phyloP scores from a whole-genome alignment of 23 red algal genomes.

The Gracilaria domingensis region DNA sequence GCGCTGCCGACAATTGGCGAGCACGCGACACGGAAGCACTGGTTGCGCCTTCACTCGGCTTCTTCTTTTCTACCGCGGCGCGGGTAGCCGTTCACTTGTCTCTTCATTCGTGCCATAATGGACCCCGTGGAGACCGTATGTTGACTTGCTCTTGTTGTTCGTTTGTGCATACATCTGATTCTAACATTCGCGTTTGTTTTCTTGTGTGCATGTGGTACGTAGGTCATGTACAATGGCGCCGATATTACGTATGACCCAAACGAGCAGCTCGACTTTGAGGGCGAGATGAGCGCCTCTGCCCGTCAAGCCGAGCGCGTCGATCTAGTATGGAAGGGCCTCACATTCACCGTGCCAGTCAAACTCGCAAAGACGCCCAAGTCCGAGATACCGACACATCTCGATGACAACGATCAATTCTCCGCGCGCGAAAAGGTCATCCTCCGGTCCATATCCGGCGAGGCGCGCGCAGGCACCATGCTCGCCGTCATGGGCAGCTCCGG shows the following conservation, averaged over 20 bases:
- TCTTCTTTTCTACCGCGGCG: too few species aligned
- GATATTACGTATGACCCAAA: constrained; percentile 66
- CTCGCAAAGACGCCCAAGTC: neutral
- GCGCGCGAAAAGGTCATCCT: constrained; percentile 63
- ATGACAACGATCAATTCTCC: neutral
- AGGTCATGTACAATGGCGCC: constrained; percentile 47
- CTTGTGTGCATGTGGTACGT: neutral
- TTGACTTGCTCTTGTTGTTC: neutral
- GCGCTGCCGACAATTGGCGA: too few species aligned
- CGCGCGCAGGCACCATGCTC: constrained; percentile 91
- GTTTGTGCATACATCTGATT: neutral
- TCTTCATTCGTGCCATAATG: neutral
- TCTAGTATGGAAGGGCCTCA: constrained; percentile 66
- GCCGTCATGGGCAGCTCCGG: constrained; percentile 93
- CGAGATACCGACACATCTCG: neutral
- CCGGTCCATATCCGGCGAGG: constrained; percentile 77
- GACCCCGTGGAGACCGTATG: neutral
- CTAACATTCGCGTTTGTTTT: neutral
- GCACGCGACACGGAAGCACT: too few species aligned
- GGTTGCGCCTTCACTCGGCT: too few species aligned
- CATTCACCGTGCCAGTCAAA: constrained; percentile 44
- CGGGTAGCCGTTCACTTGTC: too few species aligned
- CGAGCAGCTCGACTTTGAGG: constrained; percentile 28
- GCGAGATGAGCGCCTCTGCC: constrained; percentile 30
- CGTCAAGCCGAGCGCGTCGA: constrained; percentile 50